phyloP scores from a whole-genome alignment of 2,329 filamentous ascomycete species.

The Fusarium sp. region DNA sequence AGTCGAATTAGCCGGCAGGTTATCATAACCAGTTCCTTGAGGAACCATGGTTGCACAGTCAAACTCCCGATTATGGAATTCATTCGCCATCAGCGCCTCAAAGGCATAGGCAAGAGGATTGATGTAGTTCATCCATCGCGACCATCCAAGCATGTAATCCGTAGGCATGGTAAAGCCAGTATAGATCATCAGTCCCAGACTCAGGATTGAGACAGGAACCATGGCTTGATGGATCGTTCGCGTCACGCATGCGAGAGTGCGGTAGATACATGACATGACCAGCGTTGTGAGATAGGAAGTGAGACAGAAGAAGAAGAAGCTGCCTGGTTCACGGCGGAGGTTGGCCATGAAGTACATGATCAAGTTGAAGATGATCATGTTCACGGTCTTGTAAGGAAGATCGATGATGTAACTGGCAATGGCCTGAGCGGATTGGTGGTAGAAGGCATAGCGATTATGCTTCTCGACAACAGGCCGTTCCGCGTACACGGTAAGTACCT shows the following conservation, averaged over 20 bases:
- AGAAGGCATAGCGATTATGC: constrained; percentile 52
- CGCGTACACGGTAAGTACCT: constrained; percentile 49
- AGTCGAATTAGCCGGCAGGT: constrained; percentile 58
- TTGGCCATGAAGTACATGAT: constrained; percentile 75
- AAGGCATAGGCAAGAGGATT: constrained; percentile 70
- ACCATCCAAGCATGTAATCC: constrained; percentile 46
- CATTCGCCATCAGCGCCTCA: constrained; percentile 45
- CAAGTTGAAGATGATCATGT: constrained; percentile 45
- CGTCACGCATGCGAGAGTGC: constrained; percentile 47
- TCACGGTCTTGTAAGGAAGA: constrained; percentile 43
- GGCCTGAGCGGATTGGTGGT: constrained; percentile 50
- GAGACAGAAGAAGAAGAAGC: constrained; percentile 71
- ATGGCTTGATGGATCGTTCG: constrained; percentile 49
- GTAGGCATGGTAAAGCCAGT: constrained; percentile 48
- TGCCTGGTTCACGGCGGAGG: constrained; percentile 66
- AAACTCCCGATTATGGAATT: constrained; percentile 63
- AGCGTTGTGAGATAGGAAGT: constrained; percentile 52
- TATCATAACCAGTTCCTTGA: constrained; percentile 46
- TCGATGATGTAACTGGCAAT: constrained; percentile 46
- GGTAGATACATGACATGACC: constrained; percentile 48
- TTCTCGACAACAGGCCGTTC: constrained; percentile 52
- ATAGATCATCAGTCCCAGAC: constrained; percentile 66
- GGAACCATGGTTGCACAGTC: constrained; percentile 66
- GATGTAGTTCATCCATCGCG: constrained; percentile 73
- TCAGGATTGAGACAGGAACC: constrained; percentile 66